Base-by-base conservation (phyloP, 2,329 filamentous ascomycete species). In the Aurifilum marmelostoma region DNA sequence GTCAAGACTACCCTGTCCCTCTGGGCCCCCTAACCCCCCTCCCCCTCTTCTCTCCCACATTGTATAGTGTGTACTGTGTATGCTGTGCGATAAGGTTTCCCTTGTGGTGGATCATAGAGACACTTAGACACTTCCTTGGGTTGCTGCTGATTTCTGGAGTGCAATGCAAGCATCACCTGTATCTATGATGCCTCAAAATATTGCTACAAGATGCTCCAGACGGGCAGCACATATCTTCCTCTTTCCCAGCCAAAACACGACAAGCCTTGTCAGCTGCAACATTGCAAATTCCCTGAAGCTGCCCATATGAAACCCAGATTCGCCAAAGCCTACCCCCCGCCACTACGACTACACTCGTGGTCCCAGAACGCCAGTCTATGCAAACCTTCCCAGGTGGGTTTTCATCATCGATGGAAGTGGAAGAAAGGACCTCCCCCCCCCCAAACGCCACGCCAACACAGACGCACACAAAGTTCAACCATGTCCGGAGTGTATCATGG, bases 321-420 rank as follows among this genome's bases (percentile, higher is more conserved):
- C 29, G 52, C 24, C 52, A 37, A 21, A 21, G 8, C 39, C 18
- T 32, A n/a, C 60, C 16, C n/a, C n/a, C n/a, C n/a, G n/a, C n/a
- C 41, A 27, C 11, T 47, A 47, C 43, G n/a, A 11, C 43, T 47
- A n/a, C 43, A n/a, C 43, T 47, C 6, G 18, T 62, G 11, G 4
- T 3, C 39, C 39, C 39, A 50, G 27, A 63, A 63, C 61, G 61
- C 61, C 61, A 24, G 41, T 43, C 61, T 63, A 63, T 63, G 61
- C 61, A 63, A 63, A 16, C 18, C 43, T 9, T 7, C 34, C 21
- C 39, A 47, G 34, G 12, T 39, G 11, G 12, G 27, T 32, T 24
- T n/a, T n/a, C n/a, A n/a, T n/a, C 16, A 63, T 43, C 12, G 39
- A 32, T 47, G 27, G 9, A 47, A 29, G 41, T 21, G 41, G 41